Base-by-base conservation (phyloP, 768 basidiomycete genomes). In the Amanita thiersii region DNA sequence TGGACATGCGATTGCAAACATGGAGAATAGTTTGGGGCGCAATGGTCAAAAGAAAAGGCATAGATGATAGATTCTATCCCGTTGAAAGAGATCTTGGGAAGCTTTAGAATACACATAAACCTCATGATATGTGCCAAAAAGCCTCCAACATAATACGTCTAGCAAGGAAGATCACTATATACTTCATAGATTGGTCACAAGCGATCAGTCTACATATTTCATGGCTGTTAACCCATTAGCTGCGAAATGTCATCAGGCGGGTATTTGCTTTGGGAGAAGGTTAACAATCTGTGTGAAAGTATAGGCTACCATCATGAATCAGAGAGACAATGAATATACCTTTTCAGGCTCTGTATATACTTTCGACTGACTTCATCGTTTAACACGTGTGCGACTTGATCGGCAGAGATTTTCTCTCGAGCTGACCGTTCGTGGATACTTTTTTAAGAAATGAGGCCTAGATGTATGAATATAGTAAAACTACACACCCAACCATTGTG, bases 321-420 rank as follows among this genome's bases (percentile, higher is more conserved):
- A 5, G 32, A 30, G 38, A 20, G 12, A 12, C n/a, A 20, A 18
- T 12, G 23, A 21, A 51, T 68, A n/a, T 50, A 89, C 91, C 93
- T 66, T 65, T 97, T 98, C 40, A 98, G 59, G 57, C 90, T 96
- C 64, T 98, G 96, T 44, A 99, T 98, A 57, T 97, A 99, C 62
- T 98, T 99, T 47, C 96, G 75, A 54, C 89, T 92, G 55, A 97
- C 90, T 77, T 99, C 96, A 54, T 99, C 96, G 58, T 99, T 99
- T 45, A 99, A 59, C 2, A 98, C 96, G 60, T 99, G 96, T 0
- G 94, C 96, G 5, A 99, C 92, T 57, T 93, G 89, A 59, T 97
- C 93, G 28, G 86, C 81, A 10, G 89, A 92, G 46, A 99, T 99
- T 66, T 97, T 97, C 62, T 99, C 94, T 48, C 93, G 83, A 1